Evolutionary conservation across 2,329 filamentous ascomycete genomes (phyloP).

Genomic region (Penicillium sp.): DNA sequence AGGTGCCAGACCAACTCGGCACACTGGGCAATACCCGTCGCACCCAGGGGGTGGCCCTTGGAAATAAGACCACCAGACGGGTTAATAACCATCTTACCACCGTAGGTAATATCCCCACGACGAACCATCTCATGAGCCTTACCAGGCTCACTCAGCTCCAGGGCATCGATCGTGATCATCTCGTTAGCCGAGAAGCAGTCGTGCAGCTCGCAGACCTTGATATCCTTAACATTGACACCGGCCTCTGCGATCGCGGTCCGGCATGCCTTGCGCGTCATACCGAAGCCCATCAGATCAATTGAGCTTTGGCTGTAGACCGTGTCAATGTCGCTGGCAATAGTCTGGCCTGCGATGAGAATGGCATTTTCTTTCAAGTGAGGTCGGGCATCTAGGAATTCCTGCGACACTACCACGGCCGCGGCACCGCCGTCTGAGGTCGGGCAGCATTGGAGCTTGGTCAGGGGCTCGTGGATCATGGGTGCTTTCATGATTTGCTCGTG

Average conservation of each 20-base stretch:
- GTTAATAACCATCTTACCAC: slow-evolving; percentile 79
- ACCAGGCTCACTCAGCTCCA: slow-evolving; percentile 75
- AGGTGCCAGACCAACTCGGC: slow-evolving; percentile 95
- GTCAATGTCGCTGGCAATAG: slow-evolving; percentile 80
- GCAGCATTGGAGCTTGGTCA: slow-evolving; percentile 98
- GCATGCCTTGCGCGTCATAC: slow-evolving; percentile 76
- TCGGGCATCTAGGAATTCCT: slow-evolving; percentile 81
- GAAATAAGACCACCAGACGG: slow-evolving; percentile 92
- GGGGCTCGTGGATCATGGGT: slow-evolving; percentile 76
- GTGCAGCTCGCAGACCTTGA: slow-evolving; percentile 87
- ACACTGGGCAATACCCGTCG: slow-evolving; percentile 92
- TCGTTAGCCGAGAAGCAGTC: slow-evolving; percentile 97
- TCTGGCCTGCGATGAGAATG: slow-evolving; percentile 85
- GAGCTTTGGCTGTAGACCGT: slow-evolving; percentile 74
- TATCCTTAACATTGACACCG: slow-evolving; percentile 63
- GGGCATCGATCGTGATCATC: slow-evolving; percentile 83
- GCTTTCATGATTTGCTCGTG: slow-evolving; percentile 76
- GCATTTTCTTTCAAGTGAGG: slow-evolving; percentile 81
- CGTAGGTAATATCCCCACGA: slow-evolving; percentile 86
- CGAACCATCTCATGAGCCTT: slow-evolving; percentile 92
- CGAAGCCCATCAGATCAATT: slow-evolving; percentile 87
- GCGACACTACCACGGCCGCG: slow-evolving; percentile 83
- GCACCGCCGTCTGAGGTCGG: slow-evolving; percentile 92
- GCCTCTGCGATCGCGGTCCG: slow-evolving; percentile 70
- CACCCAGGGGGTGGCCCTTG: slow-evolving; percentile 92